phyloP scores from a whole-genome alignment of 2,329 filamentous ascomycete genomes.

The Aaosphaeria pasadenensis region DNA sequence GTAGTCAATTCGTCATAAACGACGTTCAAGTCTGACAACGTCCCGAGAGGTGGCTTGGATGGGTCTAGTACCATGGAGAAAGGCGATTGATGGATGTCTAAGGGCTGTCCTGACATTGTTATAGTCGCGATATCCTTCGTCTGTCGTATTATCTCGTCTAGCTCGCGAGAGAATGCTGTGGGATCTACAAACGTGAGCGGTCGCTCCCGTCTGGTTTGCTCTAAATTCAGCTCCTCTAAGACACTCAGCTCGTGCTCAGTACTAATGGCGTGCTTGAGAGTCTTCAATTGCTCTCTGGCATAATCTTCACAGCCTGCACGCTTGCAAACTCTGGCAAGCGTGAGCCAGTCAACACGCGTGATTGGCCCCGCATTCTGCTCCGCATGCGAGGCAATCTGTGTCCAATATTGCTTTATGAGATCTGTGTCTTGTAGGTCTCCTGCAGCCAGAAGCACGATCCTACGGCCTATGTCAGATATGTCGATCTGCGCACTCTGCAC shows the following conservation, averaged over 20 bases:
- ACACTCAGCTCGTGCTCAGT: background rate
- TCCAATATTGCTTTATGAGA: constrained; percentile 30
- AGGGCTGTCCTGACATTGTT: constrained; percentile 29
- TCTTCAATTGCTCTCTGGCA: constrained; percentile 22
- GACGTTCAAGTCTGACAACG: constrained; percentile 27
- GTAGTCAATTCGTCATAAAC: constrained; percentile 47
- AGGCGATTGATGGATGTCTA: constrained; percentile 33
- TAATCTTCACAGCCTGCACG: constrained; percentile 15
- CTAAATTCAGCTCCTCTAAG: background rate
- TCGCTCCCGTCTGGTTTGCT: background rate
- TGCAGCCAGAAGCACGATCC: constrained; percentile 25
- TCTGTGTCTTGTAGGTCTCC: constrained; percentile 21
- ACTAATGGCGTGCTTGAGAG: constrained; percentile 21
- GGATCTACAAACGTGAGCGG: constrained; percentile 10
- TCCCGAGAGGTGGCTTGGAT: constrained; percentile 13
- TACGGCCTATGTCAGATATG: constrained; percentile 16
- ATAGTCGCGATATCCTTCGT: constrained; percentile 25
- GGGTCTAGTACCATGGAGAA: constrained; percentile 38
- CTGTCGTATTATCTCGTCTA: constrained; percentile 20
- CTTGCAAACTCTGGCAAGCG: constrained; percentile 30
- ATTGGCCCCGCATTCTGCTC: constrained; percentile 19
- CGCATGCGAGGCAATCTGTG: constrained; percentile 16
- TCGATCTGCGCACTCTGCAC: constrained; percentile 14
- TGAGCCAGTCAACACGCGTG: constrained; percentile 28
- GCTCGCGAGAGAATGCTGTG: constrained; percentile 12